Evolutionary conservation across 106 monocot species (phyloP).

Genomic region (Dactylorhiza incarnata): DNA sequence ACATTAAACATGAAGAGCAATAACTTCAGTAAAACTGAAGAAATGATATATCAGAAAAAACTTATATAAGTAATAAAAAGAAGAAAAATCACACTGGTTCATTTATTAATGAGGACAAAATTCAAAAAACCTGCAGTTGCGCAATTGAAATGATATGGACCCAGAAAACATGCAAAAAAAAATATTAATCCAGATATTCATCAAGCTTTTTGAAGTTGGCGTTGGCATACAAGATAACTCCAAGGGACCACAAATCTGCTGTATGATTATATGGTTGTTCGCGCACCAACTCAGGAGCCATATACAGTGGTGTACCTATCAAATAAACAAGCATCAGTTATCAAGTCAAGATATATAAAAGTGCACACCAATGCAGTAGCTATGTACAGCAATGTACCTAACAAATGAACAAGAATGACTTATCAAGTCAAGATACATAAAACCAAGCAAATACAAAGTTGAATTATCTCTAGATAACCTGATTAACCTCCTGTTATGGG

Average conservation of each 20-base stretch:
- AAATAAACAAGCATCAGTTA: neutral
- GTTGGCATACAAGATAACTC: slow-evolving; percentile 88
- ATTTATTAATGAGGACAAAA: neutral
- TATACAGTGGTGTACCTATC: slow-evolving; percentile 90
- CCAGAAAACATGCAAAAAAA: neutral
- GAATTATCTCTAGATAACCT: no score
- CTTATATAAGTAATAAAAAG: neutral
- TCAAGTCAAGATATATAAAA: neutral
- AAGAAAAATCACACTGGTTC: neutral
- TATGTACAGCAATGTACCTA: no score
- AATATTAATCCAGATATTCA: neutral
- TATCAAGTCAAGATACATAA: neutral
- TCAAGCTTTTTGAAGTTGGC: neutral
- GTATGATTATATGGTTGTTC: slow-evolving; percentile 99
- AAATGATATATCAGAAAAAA: neutral
- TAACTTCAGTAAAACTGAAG: neutral
- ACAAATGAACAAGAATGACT: no score
- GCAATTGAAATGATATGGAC: neutral
- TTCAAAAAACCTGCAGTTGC: neutral
- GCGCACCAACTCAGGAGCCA: slow-evolving; percentile 96
- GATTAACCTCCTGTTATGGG: no score
- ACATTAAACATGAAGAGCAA: neutral
- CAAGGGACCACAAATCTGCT: slow-evolving; percentile 96
- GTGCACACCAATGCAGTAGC: no score
- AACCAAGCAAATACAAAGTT: neutral